A percentile compares a stretch with the other conserved stretches of the same genome.
phyloP scores from a whole-genome alignment of 176 grass and related monocot species.

The Aegilops longissima region DNA sequence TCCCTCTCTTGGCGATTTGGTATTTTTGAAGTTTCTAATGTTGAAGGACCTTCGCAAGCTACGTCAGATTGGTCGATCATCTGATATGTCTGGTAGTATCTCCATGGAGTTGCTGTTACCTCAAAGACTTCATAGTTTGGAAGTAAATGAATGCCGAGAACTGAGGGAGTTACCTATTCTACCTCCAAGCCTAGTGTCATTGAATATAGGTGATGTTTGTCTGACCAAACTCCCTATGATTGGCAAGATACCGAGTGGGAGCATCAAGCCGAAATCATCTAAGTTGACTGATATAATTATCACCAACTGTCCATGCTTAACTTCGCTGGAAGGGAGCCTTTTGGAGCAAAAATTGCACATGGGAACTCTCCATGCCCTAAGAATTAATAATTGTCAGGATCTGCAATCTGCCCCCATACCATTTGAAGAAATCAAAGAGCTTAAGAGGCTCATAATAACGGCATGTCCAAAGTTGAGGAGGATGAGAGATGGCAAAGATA shows the following conservation, averaged over 20 bases:
- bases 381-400: accelerated
- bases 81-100: neutral
- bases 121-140: neutral
- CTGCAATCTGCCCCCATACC: neutral
- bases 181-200: neutral
- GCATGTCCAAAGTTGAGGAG: no score
- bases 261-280: neutral
- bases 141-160: accelerated
- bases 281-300: neutral
- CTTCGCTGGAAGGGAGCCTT: neutral
- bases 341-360: neutral
- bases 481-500: no score
- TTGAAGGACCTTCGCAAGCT: neutral
- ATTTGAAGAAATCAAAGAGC: conserved; percentile 9
- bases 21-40: neutral
- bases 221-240: conserved; percentile 4
- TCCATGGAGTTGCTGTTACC: neutral
- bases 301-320: neutral
- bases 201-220: accelerated
- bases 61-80: neutral
- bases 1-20: neutral
- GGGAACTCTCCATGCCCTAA: neutral
- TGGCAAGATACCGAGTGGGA: neutral
- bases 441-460: no score
- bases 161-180: neutral